Evolutionary conservation across 441 rosid genomes (phyloP).

Genomic region (Eutrema salsugineum): DNA sequence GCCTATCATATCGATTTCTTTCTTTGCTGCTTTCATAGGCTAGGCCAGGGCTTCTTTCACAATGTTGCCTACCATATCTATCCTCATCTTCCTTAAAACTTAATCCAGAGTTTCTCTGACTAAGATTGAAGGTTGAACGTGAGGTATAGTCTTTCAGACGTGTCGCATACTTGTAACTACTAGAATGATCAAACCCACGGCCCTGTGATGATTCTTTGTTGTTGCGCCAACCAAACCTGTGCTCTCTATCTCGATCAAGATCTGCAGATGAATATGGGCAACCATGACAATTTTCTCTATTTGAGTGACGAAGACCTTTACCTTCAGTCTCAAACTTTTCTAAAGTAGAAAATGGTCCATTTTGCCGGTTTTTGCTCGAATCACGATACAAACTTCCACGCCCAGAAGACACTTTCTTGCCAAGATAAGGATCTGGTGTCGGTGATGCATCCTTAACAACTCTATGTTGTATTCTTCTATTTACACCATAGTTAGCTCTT

Average conservation of each 20-base stretch:
- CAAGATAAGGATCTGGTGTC: slow-evolving; percentile 22
- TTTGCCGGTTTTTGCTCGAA: slow-evolving; percentile 18
- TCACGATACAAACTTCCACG: slow-evolving; percentile 23
- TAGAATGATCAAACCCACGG: slow-evolving; percentile 22
- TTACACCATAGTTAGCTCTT: slow-evolving; percentile 27
- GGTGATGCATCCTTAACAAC: slow-evolving; percentile 28
- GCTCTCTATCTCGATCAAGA: slow-evolving; percentile 28
- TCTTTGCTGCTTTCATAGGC: slow-evolving; percentile 28
- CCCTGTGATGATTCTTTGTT: slow-evolving; percentile 27
- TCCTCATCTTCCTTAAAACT: slow-evolving; percentile 33
- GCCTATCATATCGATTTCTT: slow-evolving; percentile 25
- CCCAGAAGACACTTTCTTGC: slow-evolving; percentile 21
- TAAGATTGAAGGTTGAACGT: slow-evolving; percentile 11
- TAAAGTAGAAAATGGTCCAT: background rate
- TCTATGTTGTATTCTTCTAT: slow-evolving; percentile 10
- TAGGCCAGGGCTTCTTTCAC: slow-evolving; percentile 25
- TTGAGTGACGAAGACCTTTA: slow-evolving; percentile 19
- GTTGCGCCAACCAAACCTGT: slow-evolving; percentile 24
- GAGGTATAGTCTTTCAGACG: slow-evolving; percentile 14
- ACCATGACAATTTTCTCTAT: slow-evolving; percentile 22
- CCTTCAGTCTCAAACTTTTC: slow-evolving; percentile 22
- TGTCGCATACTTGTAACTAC: slow-evolving; percentile 23
- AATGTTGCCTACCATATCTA: slow-evolving; percentile 11
- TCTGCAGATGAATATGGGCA: slow-evolving; percentile 29
- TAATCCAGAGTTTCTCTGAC: slow-evolving; percentile 21